Percentiles rank a stretch among this genome's conserved stretches.
These are phyloP conservation scores for Cutaneotrichosporon sp. DNA, from an alignment of 1,284 basidiomycete species.

Conservation along the genomic window DNA sequence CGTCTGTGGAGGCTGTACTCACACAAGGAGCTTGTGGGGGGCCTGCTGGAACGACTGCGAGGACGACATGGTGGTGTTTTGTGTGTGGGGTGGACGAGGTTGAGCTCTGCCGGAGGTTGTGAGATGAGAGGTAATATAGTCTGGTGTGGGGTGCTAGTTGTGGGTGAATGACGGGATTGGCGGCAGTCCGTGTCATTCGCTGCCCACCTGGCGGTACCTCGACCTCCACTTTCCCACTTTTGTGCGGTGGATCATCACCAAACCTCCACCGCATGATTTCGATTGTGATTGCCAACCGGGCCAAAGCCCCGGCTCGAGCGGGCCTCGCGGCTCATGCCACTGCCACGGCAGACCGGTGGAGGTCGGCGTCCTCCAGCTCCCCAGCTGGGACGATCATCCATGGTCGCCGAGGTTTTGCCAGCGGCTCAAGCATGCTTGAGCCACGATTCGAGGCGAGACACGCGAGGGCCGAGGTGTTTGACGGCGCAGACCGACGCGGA, in stretches of 20 bases:
- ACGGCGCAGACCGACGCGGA: neutral
- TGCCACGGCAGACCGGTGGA: neutral
- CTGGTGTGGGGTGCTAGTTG: neutral
- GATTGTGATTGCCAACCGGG: neutral
- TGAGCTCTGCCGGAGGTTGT: neutral
- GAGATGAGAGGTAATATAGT: neutral
- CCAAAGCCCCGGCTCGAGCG: neutral
- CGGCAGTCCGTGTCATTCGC: neutral
- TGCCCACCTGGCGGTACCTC: neutral
- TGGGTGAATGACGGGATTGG: neutral
- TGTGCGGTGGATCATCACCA: too few species aligned
- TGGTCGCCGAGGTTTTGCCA: neutral
- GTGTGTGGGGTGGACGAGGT: neutral
- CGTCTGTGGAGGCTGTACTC: neutral
- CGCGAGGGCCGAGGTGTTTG: neutral
- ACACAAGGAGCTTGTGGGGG: constrained; percentile 53
- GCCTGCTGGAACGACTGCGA: constrained; percentile 36
- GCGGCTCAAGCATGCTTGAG: too few species aligned
- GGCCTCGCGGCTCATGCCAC: neutral
- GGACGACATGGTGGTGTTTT: constrained; percentile 28
- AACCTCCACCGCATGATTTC: neutral
- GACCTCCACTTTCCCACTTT: neutral
- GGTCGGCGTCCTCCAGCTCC: neutral
- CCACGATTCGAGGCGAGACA: too few species aligned
- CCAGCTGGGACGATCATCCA: neutral